A percentile compares a stretch with the other conserved stretches of the same genome.
Evolutionary conservation across 768 basidiomycete species (phyloP).

Genomic region (Suillus subalutaceus): DNA sequence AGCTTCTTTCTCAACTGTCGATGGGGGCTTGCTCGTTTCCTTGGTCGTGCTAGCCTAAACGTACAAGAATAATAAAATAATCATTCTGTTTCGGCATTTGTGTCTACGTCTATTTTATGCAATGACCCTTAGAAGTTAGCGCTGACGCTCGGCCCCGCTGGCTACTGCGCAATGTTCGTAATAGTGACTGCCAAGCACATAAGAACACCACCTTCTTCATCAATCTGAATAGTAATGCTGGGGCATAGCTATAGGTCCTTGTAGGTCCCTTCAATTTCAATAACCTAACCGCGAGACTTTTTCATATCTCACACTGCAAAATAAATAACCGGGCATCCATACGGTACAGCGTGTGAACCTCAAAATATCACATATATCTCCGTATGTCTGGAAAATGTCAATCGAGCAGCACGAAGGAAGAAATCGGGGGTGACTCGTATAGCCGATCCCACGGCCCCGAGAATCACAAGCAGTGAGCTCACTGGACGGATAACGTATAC

Average conservation of each 20-base stretch:
- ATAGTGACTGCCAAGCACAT: neutral
- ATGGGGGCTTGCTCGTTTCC: neutral
- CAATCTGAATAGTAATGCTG: no score
- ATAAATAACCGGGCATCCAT: no score
- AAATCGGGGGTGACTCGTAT: no score
- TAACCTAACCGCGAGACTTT: neutral
- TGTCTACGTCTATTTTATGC: neutral
- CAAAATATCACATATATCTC: neutral
- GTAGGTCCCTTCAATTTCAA: neutral
- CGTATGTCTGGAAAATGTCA: neutral
- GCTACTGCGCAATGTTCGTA: neutral
- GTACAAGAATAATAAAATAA: neutral
- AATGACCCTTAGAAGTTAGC: neutral
- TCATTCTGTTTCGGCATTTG: neutral
- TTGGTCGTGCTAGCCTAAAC: neutral
- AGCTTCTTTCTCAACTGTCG: neutral
- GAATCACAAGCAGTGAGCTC: neutral
- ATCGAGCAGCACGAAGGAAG: no score
- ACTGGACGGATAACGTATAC: neutral
- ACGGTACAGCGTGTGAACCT: neutral
- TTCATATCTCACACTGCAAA: slow-evolving; percentile 1
- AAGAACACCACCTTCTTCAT: no score
- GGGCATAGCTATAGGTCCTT: neutral
- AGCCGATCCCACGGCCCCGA: neutral
- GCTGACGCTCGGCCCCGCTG: neutral